Evolutionary conservation across 306 rosid genomes (phyloP).

Genomic region (Cicer chorassanicum): DNA sequence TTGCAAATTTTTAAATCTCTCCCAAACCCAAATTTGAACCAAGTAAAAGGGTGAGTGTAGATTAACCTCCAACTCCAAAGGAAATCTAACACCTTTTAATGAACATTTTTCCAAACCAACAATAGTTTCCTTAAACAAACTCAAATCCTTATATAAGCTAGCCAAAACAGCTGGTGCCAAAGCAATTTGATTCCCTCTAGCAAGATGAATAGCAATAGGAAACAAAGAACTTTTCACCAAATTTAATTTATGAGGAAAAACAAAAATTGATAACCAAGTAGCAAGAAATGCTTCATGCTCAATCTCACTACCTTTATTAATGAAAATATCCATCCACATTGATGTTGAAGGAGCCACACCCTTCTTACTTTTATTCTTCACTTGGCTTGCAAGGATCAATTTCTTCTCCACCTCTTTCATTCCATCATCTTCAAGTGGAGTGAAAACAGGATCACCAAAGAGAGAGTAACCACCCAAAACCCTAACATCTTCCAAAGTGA

Average conservation of each 20-base stretch:
- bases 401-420: conserved; percentile 43
- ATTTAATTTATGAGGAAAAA: conserved; percentile 5
- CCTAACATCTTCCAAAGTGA: conserved; percentile 65
- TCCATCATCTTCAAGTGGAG: conserved; percentile 34
- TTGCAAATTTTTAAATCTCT: conserved; percentile 53
- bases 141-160: conserved; percentile 57
- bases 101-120: conserved; percentile 3
- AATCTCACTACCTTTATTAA: conserved; percentile 50
- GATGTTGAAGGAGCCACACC: not conserved
- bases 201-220: conserved; percentile 56
- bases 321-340: conserved; percentile 47
- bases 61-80: not conserved
- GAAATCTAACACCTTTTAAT: not conserved
- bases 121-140: conserved; percentile 42
- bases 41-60: conserved; percentile 58
- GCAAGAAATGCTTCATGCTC: conserved; percentile 70
- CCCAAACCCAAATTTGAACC: conserved; percentile 73
- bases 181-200: conserved; percentile 56
- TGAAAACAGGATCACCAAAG: conserved; percentile 46
- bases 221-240: conserved; percentile 25
- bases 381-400: conserved; percentile 17
- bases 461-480: conserved; percentile 59
- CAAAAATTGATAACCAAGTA: conserved; percentile 56
- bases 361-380: not conserved
- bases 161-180: conserved; percentile 68